phyloP scores from a whole-genome alignment of 805 yeast species.

The Lachancea waltii region DNA sequence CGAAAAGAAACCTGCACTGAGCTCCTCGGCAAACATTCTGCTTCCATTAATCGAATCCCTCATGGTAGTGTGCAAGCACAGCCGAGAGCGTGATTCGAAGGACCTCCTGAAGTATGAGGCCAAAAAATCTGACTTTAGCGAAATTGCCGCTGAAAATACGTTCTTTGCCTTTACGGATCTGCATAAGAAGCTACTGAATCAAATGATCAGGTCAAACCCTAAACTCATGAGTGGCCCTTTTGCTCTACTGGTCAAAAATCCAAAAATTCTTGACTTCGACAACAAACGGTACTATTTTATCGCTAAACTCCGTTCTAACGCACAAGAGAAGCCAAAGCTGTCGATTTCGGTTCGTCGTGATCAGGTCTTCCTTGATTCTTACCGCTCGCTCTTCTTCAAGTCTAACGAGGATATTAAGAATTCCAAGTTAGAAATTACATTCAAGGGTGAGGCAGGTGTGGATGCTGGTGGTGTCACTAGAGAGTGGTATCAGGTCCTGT shows the following conservation, averaged over 20 bases:
- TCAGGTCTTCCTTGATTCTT: slow-evolving; percentile 87
- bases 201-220: slow-evolving; percentile 86
- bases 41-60: slow-evolving; percentile 85
- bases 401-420: slow-evolving; percentile 64
- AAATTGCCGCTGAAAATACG: slow-evolving; percentile 68
- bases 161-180: slow-evolving; percentile 85
- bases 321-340: slow-evolving; percentile 41
- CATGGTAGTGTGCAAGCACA: slow-evolving; percentile 94
- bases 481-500: slow-evolving; percentile 93
- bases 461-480: slow-evolving; percentile 98
- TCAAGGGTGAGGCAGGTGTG: slow-evolving; percentile 90
- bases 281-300: slow-evolving; percentile 84
- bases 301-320: slow-evolving; percentile 54
- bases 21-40: slow-evolving; percentile 68
- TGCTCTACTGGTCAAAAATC: slow-evolving; percentile 78
- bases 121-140: slow-evolving; percentile 56
- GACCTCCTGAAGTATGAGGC: slow-evolving; percentile 56
- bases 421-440: slow-evolving; percentile 70
- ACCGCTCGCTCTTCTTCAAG: slow-evolving; percentile 73
- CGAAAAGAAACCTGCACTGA: slow-evolving; percentile 50
- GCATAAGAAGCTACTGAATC: slow-evolving; percentile 80
- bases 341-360: slow-evolving; percentile 73
- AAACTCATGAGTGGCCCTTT: slow-evolving; percentile 95
- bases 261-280: slow-evolving; percentile 88
- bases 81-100: slow-evolving; percentile 46